Conservation (phyloP, 306 rosid genomes). For the Pueraria montana region DNA sequence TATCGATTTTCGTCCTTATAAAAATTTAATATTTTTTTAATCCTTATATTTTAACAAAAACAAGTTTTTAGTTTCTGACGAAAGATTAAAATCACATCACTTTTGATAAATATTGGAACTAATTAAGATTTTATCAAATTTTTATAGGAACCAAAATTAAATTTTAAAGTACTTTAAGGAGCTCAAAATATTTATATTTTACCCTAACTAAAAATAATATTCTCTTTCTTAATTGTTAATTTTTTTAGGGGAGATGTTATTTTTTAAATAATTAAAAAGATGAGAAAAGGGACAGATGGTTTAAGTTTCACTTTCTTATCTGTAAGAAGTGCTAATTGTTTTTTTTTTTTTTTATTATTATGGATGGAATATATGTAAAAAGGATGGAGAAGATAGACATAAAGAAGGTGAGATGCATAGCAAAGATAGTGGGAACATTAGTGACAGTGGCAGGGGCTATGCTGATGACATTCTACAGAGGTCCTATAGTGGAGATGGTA, state of each 20-base stretch:
- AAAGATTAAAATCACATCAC: no score
- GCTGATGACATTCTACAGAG: conserved; percentile 95
- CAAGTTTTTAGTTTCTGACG: no score
- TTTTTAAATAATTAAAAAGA: background rate
- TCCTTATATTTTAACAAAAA: no score
- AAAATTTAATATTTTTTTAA: no score
- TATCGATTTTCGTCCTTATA: no score
- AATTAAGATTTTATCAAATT: no score
- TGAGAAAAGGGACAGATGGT: background rate
- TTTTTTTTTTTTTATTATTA: background rate
- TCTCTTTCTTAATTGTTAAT: background rate
- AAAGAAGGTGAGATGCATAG: conserved; percentile 82
- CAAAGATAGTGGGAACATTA: conserved; percentile 82
- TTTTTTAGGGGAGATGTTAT: background rate
- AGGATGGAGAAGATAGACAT: conserved; percentile 93
- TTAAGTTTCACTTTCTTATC: background rate
- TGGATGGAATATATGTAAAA: no score
- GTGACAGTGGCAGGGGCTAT: conserved; percentile 93
- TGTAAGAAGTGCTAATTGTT: background rate
- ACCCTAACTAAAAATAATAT: background rate
- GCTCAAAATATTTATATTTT: background rate
- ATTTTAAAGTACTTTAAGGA: background rate
- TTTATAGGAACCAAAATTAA: background rate
- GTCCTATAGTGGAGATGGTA: conserved; percentile 72
- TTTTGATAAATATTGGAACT: no score